A percentile compares a stretch with the other conserved stretches of the same genome.
These are phyloP conservation scores for Oryza meyeriana DNA, from an alignment of 176 grass and related monocot species.

Conservation along the genomic window DNA sequence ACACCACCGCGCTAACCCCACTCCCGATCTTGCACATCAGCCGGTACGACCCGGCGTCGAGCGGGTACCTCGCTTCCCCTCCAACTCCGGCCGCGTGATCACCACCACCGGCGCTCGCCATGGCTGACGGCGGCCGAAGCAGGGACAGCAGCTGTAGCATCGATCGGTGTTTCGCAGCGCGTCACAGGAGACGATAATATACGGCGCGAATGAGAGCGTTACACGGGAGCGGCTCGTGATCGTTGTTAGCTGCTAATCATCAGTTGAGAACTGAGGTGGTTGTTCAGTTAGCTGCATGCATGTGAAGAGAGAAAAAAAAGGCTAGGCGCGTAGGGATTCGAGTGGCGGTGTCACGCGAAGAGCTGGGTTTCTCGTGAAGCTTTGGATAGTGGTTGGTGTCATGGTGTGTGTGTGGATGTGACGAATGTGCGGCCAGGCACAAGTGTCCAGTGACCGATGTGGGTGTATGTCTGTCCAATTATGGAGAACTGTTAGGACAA, in stretches of 20 bases:
- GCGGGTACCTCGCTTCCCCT: constrained; percentile 41
- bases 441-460: neutral
- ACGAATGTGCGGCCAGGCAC: neutral
- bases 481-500: neutral
- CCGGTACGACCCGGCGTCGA: constrained; percentile 58
- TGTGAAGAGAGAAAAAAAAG: neutral
- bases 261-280: neutral
- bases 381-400: neutral
- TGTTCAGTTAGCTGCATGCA: neutral
- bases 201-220: neutral
- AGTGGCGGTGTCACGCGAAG: neutral
- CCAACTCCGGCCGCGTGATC: neutral
- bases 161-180: neutral
- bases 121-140: constrained; percentile 14
- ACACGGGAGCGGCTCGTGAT: neutral
- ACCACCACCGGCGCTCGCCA: constrained; percentile 24
- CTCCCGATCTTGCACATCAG: constrained; percentile 69
- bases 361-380: neutral
- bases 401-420: neutral
- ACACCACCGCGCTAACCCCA: constrained; percentile 82
- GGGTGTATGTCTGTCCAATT: neutral
- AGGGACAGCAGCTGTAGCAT: neutral
- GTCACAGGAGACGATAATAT: neutral
- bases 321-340: neutral
- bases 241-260: neutral